Evolutionary conservation across 2,329 filamentous ascomycete genomes (phyloP).

Genomic region (Emericellopsis cladophorae): DNA sequence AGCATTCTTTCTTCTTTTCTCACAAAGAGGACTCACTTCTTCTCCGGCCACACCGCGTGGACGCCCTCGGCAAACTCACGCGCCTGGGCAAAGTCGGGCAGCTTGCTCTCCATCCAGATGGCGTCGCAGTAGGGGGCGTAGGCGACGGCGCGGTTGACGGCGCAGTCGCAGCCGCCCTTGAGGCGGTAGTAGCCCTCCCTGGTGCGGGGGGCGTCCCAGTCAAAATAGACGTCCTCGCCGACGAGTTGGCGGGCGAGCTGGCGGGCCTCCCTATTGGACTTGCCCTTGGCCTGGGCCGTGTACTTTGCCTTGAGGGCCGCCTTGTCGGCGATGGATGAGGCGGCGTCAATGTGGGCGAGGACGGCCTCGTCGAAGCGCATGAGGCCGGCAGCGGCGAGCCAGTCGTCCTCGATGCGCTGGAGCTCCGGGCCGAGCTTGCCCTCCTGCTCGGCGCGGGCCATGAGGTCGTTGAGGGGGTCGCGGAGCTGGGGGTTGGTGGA

Average conservation of each 20-base stretch:
- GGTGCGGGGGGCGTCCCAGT: constrained; percentile 91
- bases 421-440: constrained; percentile 73
- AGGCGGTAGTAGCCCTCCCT: constrained; percentile 93
- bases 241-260: constrained; percentile 66
- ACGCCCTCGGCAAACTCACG: constrained; percentile 89
- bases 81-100: constrained; percentile 84
- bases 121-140: constrained; percentile 90
- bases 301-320: constrained; percentile 54
- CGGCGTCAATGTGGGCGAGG: constrained; percentile 62
- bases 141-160: constrained; percentile 78
- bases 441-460: constrained; percentile 70
- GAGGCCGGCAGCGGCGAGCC: constrained; percentile 66
- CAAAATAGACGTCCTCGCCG: constrained; percentile 74
- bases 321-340: constrained; percentile 55
- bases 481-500: constrained; percentile 73
- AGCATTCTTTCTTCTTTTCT: constrained; percentile 4
- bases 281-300: constrained; percentile 57
- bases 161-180: constrained; percentile 81
- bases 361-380: constrained; percentile 90
- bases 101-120: constrained; percentile 99
- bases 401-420: constrained; percentile 84
- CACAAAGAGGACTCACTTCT: constrained; percentile 57
- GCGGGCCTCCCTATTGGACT: constrained; percentile 73
- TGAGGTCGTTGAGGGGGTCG: constrained; percentile 81
- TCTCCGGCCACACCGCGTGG: constrained; percentile 87